Base-by-base conservation (phyloP, 169 alveolate genomes). In the Eimeria sp. region DNA sequence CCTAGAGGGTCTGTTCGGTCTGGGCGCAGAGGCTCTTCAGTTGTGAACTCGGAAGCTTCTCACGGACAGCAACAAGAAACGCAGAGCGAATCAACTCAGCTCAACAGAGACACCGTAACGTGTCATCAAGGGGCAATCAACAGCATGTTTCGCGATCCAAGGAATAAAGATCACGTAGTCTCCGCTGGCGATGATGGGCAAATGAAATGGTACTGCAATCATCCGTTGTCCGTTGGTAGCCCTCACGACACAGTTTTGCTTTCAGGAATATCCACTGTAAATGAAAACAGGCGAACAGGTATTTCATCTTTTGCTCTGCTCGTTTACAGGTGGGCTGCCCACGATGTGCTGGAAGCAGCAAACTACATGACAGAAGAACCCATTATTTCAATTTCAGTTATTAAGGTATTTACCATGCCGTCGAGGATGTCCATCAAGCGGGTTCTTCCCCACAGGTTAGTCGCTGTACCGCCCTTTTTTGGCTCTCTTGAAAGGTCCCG, bases 131-230 rank as follows among this genome's bases (percentile, higher is more conserved):
- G 93, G 45, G 43, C 49, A 43, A 49, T 87, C 45, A 87, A 61
- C 61, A 87, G 82, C 93, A 6, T 87, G 61, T 87, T 87, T 43
- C 61, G 93, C n/a, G 93, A 87, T 57, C 93, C 93, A 13, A 61
- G 51, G 25, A 63, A 87, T 87, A 47, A 65, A 30, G 45, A 49
- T 25, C 82, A 87, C 65, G 65, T 87, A 25, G 93, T 87, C 58
- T 87, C 93, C 83, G 93, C 93, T 43, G 93, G 93, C 54, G 63
- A 49, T n/a, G 93, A 87, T 34, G 93, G 93, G 78, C 82, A 43
- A 43, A 63, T 87, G n/a, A 87, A 87, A 22, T 87, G 93, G 93
- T 87, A 49, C 47, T 9, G 34, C 20, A 57, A 2, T 22, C 54
- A 34, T 4, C 6, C 40, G 40, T 78, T 27, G 4, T n/a, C 65